Conservation (phyloP, 1,139 yeast genomes). For the Nakaseomyces uthaithaninus region DNA sequence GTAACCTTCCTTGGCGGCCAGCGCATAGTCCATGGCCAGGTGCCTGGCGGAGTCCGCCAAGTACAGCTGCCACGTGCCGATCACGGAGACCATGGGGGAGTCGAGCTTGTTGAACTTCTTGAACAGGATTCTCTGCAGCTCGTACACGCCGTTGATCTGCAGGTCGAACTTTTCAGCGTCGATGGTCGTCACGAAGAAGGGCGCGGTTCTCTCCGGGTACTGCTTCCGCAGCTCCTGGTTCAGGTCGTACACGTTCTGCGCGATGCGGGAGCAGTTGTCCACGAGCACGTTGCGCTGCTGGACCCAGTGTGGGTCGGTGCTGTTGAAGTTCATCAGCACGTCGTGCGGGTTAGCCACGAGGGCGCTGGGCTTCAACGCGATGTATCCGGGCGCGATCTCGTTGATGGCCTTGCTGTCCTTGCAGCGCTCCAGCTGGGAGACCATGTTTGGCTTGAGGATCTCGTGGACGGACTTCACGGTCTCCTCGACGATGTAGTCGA, state of each 20-base stretch:
- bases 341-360: conserved; percentile 68
- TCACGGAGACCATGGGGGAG: conserved; percentile 53
- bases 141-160: conserved; percentile 79
- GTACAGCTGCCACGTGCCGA: conserved; percentile 93
- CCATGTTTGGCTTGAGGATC: conserved; percentile 65
- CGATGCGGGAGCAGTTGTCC: conserved; percentile 51
- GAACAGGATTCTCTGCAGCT: conserved; percentile 77
- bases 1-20: conserved; percentile 58
- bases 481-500: conserved; percentile 55
- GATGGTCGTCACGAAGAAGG: conserved; percentile 76
- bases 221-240: conserved; percentile 41
- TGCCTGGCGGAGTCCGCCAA: conserved; percentile 61
- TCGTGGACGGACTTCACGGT: conserved; percentile 61
- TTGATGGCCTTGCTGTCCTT: conserved; percentile 37
- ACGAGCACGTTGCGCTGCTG: conserved; percentile 54
- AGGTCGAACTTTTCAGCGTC: conserved; percentile 89
- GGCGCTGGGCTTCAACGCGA: conserved; percentile 93
- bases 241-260: conserved; percentile 48
- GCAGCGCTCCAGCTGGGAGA: conserved; percentile 36
- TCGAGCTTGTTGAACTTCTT: conserved; percentile 57
- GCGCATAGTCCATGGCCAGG: conserved; percentile 52
- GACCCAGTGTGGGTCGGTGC: conserved; percentile 41
- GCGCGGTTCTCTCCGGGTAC: conserved; percentile 65
- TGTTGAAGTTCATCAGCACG: conserved; percentile 56
- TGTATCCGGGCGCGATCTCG: conserved; percentile 67